phyloP scores from a whole-genome alignment of 2,329 filamentous ascomycete genomes.

The Microdochium trichocladiopsis region DNA sequence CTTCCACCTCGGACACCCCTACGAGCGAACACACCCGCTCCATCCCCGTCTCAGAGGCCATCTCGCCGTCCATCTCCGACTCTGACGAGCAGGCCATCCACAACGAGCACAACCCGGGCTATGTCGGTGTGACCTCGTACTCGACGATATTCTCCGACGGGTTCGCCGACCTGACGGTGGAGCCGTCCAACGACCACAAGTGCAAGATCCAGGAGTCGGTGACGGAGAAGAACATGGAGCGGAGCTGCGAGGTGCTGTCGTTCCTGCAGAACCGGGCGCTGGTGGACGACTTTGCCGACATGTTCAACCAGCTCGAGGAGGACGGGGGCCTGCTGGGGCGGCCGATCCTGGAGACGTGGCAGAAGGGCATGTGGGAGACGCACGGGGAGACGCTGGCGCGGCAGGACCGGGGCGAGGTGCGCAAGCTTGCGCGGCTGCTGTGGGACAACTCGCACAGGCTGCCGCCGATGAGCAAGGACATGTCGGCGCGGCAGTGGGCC shows the following conservation, averaged over 20 bases:
- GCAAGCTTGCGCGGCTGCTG: background rate
- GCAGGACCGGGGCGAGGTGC: background rate
- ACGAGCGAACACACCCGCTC: background rate
- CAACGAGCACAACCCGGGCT: background rate
- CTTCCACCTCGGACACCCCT: background rate
- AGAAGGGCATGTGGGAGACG: background rate
- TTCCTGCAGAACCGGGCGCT: background rate
- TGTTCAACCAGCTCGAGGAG: background rate
- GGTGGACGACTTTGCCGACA: background rate
- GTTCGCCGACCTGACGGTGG: background rate
- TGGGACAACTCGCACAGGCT: background rate
- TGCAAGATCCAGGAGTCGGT: background rate
- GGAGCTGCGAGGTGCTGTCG: background rate
- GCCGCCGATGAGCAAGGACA: background rate
- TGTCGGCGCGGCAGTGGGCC: background rate
- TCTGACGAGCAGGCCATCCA: background rate
- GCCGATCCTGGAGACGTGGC: background rate
- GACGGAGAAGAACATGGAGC: background rate
- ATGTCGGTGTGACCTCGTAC: background rate
- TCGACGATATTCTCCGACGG: background rate
- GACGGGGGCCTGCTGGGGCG: background rate
- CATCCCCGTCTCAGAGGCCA: background rate
- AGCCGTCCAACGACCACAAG: background rate
- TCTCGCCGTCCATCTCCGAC: background rate
- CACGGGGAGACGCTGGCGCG: background rate